phyloP scores from a whole-genome alignment of 2,329 filamentous ascomycete genomes.

The Paracorniculantispora psalliotae region DNA sequence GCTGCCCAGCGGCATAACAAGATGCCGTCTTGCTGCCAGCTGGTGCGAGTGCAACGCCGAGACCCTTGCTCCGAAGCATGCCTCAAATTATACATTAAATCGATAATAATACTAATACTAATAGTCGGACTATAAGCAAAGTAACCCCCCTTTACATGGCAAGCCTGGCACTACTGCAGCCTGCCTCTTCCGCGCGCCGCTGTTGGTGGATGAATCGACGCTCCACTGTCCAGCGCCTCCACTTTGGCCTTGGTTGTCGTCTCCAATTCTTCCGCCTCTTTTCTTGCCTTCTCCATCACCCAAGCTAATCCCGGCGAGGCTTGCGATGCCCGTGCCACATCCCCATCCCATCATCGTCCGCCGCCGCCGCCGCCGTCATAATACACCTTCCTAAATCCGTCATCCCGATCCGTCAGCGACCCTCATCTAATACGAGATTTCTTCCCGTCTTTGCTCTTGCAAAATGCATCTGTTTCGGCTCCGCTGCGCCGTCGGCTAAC shows the following conservation, averaged over 20 bases:
- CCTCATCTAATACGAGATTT: neutral
- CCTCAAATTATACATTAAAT: neutral
- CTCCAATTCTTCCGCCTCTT: neutral
- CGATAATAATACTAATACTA: no score
- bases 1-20: neutral
- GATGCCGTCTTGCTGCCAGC: neutral
- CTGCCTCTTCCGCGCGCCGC: neutral
- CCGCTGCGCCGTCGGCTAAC: neutral
- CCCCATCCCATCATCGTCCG: neutral
- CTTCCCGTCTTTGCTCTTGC: neutral
- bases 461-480: neutral
- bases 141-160: neutral
- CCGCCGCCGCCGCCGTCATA: no score
- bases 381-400: neutral
- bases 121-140: neutral
- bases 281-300: neutral
- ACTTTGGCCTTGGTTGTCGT: neutral
- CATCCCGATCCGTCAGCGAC: neutral
- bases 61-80: neutral
- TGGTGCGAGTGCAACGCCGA: no score
- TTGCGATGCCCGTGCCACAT: neutral
- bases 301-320: neutral
- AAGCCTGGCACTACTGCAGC: neutral
- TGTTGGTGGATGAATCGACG: constrained; percentile 5
- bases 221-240: neutral